Evolutionary conservation across 305 asterid genomes (phyloP), one percentile per base, ranked within the genome.

Genomic region (Ajuga reptans): DNA sequence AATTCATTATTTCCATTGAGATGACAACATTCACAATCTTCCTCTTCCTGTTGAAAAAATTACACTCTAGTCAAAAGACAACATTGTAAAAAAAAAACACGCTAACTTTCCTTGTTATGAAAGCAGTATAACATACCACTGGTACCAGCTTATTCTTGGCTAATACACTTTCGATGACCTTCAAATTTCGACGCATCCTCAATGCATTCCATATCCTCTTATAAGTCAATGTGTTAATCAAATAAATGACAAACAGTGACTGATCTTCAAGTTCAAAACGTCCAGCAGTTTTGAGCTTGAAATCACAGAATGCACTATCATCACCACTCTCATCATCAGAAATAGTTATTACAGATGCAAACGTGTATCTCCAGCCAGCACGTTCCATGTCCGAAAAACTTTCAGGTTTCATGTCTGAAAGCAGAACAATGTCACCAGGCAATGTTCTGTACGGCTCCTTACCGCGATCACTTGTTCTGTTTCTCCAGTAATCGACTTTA

Each of bases 381-480:
- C 78, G 72, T 21, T 17, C 54, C 0, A 84, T 68, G 66, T 82
- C 89, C 3, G 68, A 78, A 47, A 16, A 72, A 8, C 79, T 72
- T 72, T 74, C 84, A 15, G 89, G 92, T 71, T 84, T 84, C 39
- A 11, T 39, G 61, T 75, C 74, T 8, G 82, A 79, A 46, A 86
- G 51, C 37, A 88, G 60, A 43, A 88, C 60, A 56, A 86, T 24
- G 66, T 88, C 95, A 10, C 92, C 92, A 5, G 90, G 89, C 79
- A 82, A 82, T 4, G 86, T 76, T 72, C 72, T 81, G 69, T 89
- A 89, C 4, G 73, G 86, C 73, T 83, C 84, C 68, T 55, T 75
- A 0, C 83, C 83, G 14, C 79, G 60, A 11, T 69, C 79, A 42
- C 70, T 56, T 1, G 15, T 5, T 11, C 50, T 79, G 64, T 82